Conservation (phyloP, 352 stramenopile genomes). For the Globisporangium carolinianum region DNA sequence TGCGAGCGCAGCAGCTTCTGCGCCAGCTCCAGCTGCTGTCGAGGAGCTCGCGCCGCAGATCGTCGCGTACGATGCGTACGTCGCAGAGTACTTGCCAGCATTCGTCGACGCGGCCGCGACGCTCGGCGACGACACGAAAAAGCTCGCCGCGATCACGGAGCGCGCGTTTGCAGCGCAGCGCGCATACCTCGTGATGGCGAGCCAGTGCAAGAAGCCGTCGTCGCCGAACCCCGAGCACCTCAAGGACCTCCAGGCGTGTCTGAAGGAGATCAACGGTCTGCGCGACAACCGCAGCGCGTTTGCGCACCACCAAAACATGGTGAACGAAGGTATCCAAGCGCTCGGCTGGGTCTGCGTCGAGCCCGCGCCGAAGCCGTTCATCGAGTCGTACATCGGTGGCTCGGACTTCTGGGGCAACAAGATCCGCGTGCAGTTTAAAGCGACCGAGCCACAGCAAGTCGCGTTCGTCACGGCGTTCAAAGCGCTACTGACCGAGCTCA, state of each 20-base stretch:
- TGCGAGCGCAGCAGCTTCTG: constrained; percentile 2
- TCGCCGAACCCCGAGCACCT: constrained; percentile 60
- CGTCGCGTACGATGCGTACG: constrained; percentile 90
- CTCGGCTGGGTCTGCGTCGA: constrained; percentile 79
- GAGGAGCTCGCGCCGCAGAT: constrained; percentile 61
- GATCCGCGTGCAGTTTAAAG: constrained; percentile 96
- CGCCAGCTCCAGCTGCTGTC: constrained; percentile 1
- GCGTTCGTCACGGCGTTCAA: constrained; percentile 94
- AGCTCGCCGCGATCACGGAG: constrained; percentile 81
- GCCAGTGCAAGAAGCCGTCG: constrained; percentile 90
- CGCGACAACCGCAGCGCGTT: constrained; percentile 81
- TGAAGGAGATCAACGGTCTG: constrained; percentile 76
- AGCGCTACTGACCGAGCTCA: constrained; percentile 85
- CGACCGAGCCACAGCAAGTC: constrained; percentile 86
- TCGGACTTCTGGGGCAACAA: constrained; percentile 98
- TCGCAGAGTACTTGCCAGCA: constrained; percentile 64
- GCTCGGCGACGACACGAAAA: constrained; percentile 76
- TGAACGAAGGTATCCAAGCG: constrained; percentile 81
- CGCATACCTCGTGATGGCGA: constrained; percentile 90
- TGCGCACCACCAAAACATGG: constrained; percentile 84
- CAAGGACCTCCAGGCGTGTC: constrained; percentile 61
- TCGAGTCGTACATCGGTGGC: constrained; percentile 93
- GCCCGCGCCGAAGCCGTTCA: constrained; percentile 89
- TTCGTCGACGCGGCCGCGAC: constrained; percentile 74
- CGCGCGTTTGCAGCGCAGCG: constrained; percentile 87